These are phyloP conservation scores for Kazachstania kunashirensis DNA, from an alignment of 805 yeast genomes.

Conservation along the genomic window DNA sequence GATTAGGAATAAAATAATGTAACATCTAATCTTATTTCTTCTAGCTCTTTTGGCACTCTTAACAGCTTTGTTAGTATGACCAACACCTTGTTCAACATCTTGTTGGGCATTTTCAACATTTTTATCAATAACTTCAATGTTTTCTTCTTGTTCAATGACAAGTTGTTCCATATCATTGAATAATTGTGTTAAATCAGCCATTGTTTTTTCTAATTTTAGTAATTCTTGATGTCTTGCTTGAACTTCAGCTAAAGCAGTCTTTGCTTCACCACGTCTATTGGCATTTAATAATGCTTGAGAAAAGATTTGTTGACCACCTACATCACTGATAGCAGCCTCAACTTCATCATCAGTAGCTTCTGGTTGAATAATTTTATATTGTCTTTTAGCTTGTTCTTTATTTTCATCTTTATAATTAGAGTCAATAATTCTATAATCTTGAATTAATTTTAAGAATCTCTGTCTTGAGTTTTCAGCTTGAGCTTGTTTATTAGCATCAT, in stretches of 20 bases:
- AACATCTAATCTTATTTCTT: conserved; percentile 82
- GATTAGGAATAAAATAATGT: conserved; percentile 50
- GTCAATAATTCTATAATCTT: conserved; percentile 78
- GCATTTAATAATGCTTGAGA: conserved; percentile 84
- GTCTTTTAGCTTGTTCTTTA: conserved; percentile 83
- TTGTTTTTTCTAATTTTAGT: conserved; percentile 86
- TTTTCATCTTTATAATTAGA: conserved; percentile 77
- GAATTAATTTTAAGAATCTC: conserved; percentile 76
- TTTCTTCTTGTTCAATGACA: conserved; percentile 90
- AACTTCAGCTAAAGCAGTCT: conserved; percentile 90
- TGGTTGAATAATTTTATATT: conserved; percentile 82
- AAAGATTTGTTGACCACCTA: conserved; percentile 82
- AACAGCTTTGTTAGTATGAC: conserved; percentile 86
- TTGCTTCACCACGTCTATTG: conserved; percentile 88
- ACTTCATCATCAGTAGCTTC: conserved; percentile 79
- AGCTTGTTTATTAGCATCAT: conserved; percentile 71
- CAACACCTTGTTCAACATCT: conserved; percentile 89
- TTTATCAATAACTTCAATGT: conserved; percentile 72
- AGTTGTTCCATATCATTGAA: conserved; percentile 94
- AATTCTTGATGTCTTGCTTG: conserved; percentile 93
- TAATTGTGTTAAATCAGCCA: conserved; percentile 90
- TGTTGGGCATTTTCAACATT: conserved; percentile 76
- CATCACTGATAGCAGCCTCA: conserved; percentile 73
- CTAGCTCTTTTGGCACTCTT: conserved; percentile 82
- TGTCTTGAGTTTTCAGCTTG: conserved; percentile 86